A percentile compares a stretch with the other conserved stretches of the same genome.
Evolutionary conservation across 768 basidiomycete genomes (phyloP).

Genomic region (Boletus edulis): DNA sequence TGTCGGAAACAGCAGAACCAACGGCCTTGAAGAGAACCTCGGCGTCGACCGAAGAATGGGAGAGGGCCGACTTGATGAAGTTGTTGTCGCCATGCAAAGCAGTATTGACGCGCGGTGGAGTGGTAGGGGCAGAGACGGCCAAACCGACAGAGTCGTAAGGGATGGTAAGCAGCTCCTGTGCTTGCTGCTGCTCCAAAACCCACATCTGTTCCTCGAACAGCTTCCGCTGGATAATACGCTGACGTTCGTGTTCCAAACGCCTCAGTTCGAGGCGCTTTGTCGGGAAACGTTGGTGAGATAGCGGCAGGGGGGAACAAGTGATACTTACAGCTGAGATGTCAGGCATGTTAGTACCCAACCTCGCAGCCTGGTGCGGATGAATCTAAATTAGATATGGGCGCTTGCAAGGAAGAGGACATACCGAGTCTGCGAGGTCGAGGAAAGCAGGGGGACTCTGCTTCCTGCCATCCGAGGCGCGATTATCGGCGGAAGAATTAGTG

Average conservation of each 20-base stretch:
- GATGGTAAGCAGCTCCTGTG: conserved; percentile 75
- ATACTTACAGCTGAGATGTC: conserved; percentile 78
- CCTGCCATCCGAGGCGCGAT: conserved; percentile 64
- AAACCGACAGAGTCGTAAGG: conserved; percentile 65
- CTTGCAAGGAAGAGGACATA: conserved; percentile 40
- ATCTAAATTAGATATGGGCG: conserved; percentile 6
- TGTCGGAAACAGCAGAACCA: conserved; percentile 64
- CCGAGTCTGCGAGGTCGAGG: conserved; percentile 91
- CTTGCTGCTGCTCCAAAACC: conserved; percentile 87
- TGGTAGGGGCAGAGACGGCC: conserved; percentile 87
- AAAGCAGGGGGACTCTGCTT: conserved; percentile 91
- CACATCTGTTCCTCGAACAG: conserved; percentile 98
- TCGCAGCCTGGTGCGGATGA: conserved; percentile 56
- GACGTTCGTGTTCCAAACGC: conserved; percentile 81
- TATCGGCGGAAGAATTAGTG: conserved; percentile 71
- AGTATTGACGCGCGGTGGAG: conserved; percentile 77
- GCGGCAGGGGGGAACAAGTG: neutral
- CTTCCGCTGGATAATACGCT: conserved; percentile 81
- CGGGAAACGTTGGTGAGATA: conserved; percentile 7
- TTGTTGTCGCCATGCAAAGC: conserved; percentile 59
- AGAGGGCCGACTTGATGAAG: conserved; percentile 40
- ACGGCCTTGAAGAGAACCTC: conserved; percentile 69
- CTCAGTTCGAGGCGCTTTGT: conserved; percentile 84
- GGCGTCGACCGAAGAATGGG: conserved; percentile 54
- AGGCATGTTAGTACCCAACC: conserved; percentile 82